These are phyloP conservation scores for Melaleuca quinquenervia DNA, from an alignment of 345 rosid genomes.

Conservation along the genomic window DNA sequence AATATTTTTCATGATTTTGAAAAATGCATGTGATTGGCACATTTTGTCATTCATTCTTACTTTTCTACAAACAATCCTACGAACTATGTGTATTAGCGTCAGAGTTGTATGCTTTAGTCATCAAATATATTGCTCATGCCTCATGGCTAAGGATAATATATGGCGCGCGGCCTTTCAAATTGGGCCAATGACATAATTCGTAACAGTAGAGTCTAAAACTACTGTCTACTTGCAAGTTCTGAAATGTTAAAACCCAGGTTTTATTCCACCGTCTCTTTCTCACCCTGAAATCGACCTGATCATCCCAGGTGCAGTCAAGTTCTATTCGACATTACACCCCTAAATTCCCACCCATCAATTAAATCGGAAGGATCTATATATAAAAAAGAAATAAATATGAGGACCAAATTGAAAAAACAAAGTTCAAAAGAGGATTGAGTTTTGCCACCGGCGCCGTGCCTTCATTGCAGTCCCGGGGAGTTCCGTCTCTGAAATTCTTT, in stretches of 20 bases:
- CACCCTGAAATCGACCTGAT: neutral
- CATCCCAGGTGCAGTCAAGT: no score
- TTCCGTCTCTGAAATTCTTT: neutral
- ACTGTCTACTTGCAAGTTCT: neutral
- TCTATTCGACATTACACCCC: neutral
- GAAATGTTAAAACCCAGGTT: neutral
- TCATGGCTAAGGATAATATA: no score
- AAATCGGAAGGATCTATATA: fast-evolving
- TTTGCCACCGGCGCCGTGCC: neutral
- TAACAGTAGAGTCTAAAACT: no score
- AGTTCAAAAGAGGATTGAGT: neutral
- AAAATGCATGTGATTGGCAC: no score
- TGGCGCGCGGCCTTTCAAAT: neutral
- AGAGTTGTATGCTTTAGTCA: neutral
- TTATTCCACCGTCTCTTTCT: neutral
- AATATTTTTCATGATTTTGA: no score
- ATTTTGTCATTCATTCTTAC: no score
- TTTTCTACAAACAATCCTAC: neutral
- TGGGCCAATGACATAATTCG: neutral
- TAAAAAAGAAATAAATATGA: neutral
- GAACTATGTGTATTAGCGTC: neutral
- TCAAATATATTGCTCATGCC: no score
- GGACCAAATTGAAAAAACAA: neutral
- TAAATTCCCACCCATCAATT: neutral
- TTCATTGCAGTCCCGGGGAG: neutral